Evolutionary conservation across 192 early-diverging fungal genomes (phyloP).

Genomic region (Glomus cerebriforme): DNA sequence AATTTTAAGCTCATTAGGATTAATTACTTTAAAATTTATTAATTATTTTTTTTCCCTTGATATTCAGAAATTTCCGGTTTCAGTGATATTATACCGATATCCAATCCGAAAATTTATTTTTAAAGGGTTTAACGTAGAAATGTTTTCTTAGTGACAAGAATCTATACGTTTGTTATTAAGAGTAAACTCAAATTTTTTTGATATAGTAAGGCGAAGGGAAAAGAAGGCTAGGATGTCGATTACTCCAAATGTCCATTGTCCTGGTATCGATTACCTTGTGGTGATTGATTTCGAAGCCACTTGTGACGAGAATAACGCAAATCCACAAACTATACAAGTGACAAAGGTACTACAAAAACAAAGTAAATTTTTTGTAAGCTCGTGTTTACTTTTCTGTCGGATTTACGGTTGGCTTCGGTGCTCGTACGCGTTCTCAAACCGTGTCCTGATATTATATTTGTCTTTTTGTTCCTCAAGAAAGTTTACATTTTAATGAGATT

Average conservation of each 20-base stretch:
- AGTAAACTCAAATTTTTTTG: background rate
- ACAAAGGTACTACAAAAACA: constrained; percentile 44
- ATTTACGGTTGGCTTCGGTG: constrained; percentile 28
- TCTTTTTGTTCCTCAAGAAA: constrained; percentile 25
- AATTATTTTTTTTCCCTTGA: too few relatives aligned
- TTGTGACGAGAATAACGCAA: constrained; percentile 69
- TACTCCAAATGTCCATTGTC: constrained; percentile 25
- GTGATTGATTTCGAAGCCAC: constrained; percentile 71
- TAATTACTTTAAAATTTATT: too few relatives aligned
- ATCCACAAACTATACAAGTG: constrained; percentile 56
- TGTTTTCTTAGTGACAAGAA: background rate
- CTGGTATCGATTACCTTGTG: constrained; percentile 54
- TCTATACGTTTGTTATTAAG: background rate
- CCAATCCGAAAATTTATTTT: background rate
- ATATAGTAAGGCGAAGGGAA: constrained; percentile 10
- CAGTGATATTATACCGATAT: too few relatives aligned
- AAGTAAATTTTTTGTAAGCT: background rate
- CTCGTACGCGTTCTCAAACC: constrained; percentile 29
- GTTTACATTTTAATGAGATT: constrained; percentile 30
- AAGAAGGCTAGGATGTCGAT: constrained; percentile 6
- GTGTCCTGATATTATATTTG: constrained; percentile 19
- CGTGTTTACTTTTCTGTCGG: background rate
- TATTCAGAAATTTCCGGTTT: too few relatives aligned
- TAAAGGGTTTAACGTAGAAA: background rate
- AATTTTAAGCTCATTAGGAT: too few relatives aligned